Evolutionary conservation across 139 green algal genomes (phyloP).

Genomic region (Pseudopediastrum boryanum): DNA sequence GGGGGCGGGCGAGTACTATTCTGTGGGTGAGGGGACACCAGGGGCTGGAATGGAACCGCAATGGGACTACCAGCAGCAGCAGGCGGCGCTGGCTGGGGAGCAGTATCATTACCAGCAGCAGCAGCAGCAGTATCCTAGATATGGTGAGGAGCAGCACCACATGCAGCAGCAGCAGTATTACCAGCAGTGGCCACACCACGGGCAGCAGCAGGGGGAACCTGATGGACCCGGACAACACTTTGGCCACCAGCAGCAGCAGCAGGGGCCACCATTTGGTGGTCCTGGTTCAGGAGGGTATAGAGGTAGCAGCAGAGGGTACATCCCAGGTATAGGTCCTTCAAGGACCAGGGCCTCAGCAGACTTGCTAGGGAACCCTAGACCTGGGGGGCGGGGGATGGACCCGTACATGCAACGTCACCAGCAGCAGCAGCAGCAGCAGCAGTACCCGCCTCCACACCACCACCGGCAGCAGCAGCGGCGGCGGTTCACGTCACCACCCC

Average conservation of each 20-base stretch:
- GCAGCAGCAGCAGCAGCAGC: background rate
- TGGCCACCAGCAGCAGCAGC: background rate
- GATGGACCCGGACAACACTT: background rate
- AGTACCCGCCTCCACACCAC: background rate
- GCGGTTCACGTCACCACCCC: too few relatives aligned
- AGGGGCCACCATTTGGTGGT: background rate
- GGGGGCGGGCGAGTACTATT: too few relatives aligned
- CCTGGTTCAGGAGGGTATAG: background rate
- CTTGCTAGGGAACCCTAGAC: too few relatives aligned
- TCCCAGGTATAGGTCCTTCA: background rate
- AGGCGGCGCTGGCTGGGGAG: too few relatives aligned
- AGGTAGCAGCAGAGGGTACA: background rate
- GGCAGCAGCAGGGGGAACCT: background rate
- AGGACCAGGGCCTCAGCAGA: background rate
- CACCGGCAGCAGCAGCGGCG: background rate
- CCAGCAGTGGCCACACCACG: background rate
- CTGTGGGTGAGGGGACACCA: too few relatives aligned
- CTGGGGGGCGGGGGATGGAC: too few relatives aligned
- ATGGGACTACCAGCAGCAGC: too few relatives aligned
- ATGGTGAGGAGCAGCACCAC: background rate
- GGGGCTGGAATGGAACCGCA: too few relatives aligned
- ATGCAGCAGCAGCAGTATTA: background rate
- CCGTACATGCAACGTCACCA: too few relatives aligned
- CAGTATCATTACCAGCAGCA: conserved; percentile 3
- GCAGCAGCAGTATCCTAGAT: background rate